Percentiles rank a stretch among this genome's conserved stretches.
Evolutionary conservation across 176 grass and related monocot genomes (phyloP).

Genomic region (Triticum timopheevii): DNA sequence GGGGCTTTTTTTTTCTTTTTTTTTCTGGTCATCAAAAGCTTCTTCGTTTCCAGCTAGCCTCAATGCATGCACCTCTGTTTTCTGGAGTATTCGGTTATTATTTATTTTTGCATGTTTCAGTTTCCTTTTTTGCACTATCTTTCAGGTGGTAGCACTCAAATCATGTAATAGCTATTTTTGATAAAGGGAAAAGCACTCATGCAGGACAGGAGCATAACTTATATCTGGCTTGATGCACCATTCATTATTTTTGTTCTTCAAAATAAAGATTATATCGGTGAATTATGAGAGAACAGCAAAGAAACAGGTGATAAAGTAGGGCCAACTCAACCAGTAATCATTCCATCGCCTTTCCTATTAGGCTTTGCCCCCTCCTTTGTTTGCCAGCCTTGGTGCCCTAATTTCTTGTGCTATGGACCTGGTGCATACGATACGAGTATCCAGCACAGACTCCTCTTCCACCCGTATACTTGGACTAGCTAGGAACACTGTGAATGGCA

Average conservation of each 20-base stretch:
- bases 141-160: neutral
- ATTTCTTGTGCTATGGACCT: slow-evolving; percentile 46
- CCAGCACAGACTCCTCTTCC: neutral
- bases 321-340: slow-evolving; percentile 56
- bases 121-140: neutral
- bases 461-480: neutral
- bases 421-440: slow-evolving; percentile 28
- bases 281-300: slow-evolving; percentile 16
- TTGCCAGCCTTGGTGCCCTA: slow-evolving; percentile 46
- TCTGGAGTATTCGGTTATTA: neutral
- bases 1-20: neutral
- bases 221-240: neutral
- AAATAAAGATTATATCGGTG: neutral
- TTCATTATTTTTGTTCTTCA: neutral
- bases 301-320: slow-evolving; percentile 43
- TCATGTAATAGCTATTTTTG: neutral
- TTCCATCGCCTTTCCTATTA: slow-evolving; percentile 48
- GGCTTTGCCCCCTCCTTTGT: slow-evolving; percentile 44
- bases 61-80: neutral
- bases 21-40: neutral
- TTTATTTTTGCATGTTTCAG: neutral
- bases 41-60: neutral
- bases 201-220: neutral
- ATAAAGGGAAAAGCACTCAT: neutral
- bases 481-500: neutral